Evolutionary conservation across 2,329 filamentous ascomycete genomes (phyloP).

Genomic region (Rutstroemia sydowiana): DNA sequence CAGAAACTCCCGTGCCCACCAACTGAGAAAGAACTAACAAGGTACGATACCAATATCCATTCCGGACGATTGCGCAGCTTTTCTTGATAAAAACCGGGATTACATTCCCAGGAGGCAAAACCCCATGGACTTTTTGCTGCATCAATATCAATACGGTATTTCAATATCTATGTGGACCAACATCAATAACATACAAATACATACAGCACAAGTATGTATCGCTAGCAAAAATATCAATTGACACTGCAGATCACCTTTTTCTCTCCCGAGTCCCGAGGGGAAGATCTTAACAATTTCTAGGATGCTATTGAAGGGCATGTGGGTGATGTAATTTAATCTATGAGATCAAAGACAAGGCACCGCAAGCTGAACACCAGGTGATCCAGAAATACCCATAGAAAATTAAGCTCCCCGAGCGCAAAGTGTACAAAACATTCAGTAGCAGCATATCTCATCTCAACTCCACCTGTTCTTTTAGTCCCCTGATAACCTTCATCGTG

Average conservation of each 20-base stretch:
- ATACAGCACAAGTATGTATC: neutral
- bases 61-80: neutral
- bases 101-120: neutral
- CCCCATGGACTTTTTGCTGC: neutral
- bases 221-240: conserved; percentile 3
- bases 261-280: conserved; percentile 4
- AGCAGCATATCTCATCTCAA: neutral
- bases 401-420: neutral
- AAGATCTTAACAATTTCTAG: neutral
- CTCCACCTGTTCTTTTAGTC: no score
- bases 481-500: neutral
- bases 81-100: neutral
- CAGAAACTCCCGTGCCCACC: neutral
- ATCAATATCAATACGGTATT: neutral
- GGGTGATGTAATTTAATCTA: neutral
- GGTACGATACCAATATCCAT: neutral
- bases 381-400: neutral
- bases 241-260: conserved; percentile 7
- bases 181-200: neutral
- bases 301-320: neutral
- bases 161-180: neutral
- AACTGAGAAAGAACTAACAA: neutral
- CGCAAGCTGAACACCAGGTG: neutral
- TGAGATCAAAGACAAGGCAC: neutral
- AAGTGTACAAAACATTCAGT: neutral